Conservation (phyloP, 2,329 filamentous ascomycete species). For the Hypoxylon sp. region DNA sequence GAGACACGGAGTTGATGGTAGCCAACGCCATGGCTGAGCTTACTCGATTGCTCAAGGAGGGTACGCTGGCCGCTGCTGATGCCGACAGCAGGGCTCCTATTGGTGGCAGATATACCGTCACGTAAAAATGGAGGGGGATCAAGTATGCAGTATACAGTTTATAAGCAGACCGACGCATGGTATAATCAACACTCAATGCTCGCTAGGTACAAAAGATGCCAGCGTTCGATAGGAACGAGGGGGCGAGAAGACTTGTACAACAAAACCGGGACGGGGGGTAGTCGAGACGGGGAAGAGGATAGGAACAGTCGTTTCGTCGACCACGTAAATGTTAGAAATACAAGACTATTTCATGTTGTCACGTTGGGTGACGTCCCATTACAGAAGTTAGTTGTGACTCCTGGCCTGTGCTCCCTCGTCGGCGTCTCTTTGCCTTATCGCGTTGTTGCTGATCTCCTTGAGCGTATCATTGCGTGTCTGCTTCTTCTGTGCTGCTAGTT, state of each 20-base stretch:
- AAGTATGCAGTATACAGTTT: too few relatives aligned
- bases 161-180: constrained; percentile 7
- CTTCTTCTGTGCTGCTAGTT: constrained; percentile 78
- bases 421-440: constrained; percentile 70
- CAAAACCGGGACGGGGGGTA: not conserved
- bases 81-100: constrained; percentile 81
- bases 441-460: constrained; percentile 71
- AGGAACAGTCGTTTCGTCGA: not conserved
- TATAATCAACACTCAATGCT: constrained; percentile 4
- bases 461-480: constrained; percentile 74
- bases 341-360: not conserved
- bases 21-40: constrained; percentile 90
- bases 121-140: constrained; percentile 57
- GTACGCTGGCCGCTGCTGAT: constrained; percentile 87
- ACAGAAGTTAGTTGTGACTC: constrained; percentile 60
- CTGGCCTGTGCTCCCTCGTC: constrained; percentile 67
- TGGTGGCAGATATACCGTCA: constrained; percentile 85
- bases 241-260: not conserved
- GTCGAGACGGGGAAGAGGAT: not conserved
- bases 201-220: constrained; percentile 8
- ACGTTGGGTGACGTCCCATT: not conserved
- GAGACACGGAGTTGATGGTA: constrained; percentile 92
- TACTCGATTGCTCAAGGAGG: constrained; percentile 86
- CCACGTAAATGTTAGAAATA: not conserved
- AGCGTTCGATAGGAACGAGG: constrained; percentile 4